These are phyloP conservation scores for Boletus insuetus DNA, from an alignment of 768 basidiomycete genomes.

Conservation along the genomic window DNA sequence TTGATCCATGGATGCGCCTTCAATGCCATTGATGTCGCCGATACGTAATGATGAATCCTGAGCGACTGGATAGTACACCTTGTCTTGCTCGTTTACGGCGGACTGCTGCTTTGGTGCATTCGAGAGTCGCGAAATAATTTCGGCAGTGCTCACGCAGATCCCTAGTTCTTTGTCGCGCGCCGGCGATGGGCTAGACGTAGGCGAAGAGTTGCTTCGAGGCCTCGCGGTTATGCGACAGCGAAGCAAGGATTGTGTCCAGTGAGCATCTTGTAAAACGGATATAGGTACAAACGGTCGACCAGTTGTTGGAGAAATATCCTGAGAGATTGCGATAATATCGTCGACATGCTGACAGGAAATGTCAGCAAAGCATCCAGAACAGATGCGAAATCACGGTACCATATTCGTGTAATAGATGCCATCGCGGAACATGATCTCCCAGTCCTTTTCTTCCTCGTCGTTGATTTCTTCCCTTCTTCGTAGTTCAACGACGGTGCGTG, in stretches of 20 bases:
- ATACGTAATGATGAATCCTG: constrained; percentile 69
- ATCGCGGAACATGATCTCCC: constrained; percentile 64
- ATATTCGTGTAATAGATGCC: constrained; percentile 88
- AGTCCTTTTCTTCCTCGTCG: constrained; percentile 66
- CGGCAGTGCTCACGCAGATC: constrained; percentile 50
- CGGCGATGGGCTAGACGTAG: constrained; percentile 38
- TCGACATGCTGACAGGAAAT: constrained; percentile 60
- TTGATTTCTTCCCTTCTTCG: constrained; percentile 53
- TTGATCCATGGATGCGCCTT: constrained; percentile 65
- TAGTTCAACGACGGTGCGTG: constrained; percentile 71
- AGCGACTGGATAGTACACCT: constrained; percentile 62
- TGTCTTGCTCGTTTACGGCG: constrained; percentile 24
- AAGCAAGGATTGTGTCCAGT: constrained; percentile 76
- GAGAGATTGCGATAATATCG: constrained; percentile 70
- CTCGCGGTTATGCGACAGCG: constrained; percentile 54
- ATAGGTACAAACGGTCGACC: constrained; percentile 67
- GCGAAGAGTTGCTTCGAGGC: constrained; percentile 23
- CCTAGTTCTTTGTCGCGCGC: constrained; percentile 62
- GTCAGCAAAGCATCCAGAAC: neutral
- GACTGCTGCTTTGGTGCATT: constrained; percentile 16
- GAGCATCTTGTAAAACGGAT: constrained; percentile 65
- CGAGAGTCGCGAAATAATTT: constrained; percentile 40
- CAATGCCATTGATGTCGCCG: constrained; percentile 60
- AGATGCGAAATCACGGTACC: constrained; percentile 42
- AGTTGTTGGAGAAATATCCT: constrained; percentile 72